Base-by-base conservation (phyloP, 176 grass and related monocot genomes). In the Carex cristatella region DNA sequence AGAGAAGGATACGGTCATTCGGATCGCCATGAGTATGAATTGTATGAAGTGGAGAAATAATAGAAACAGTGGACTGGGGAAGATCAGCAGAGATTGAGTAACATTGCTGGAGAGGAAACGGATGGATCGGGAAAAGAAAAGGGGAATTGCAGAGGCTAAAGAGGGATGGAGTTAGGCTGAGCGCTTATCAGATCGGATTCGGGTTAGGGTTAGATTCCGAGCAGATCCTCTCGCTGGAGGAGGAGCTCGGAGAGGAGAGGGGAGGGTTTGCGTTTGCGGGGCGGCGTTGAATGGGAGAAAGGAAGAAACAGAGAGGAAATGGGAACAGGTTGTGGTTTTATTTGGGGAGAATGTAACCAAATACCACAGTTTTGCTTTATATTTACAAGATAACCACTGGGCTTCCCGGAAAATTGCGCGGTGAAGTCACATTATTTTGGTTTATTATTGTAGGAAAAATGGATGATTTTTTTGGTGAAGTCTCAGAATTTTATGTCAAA, bases 1-100 rank as follows among this genome's bases (percentile, higher is more conserved):
- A 61, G 93, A 99, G 85, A 93, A 94, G 70, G 91, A 94, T 51
- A 95, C 32, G 40, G 93, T 99, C 48, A 94, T 89, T 67, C 96
- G 93, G 73, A 99, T 99, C 88, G 96, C 96, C 96, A 99, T 99
- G 48, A 80, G 69, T 53, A 92, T 4, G 48, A 95, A 68, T 63
- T 77, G 76, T 30, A 66, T 79, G 46, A 85, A 68, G 57, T 77
- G 51, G 86, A 89, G 85, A 19, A 88, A 63, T 30, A 81, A 78
- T 55, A 23, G 63, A 84, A 33, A 64, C 78, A 61, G 61, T 32
- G 30, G 7, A 42, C 65, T 55, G 27, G 86, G 76, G 16, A 59
- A 49, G 37, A 59, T 30, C n/a, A 18, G 83, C 58, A 87, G 69
- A 83, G 42, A 78, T 27, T 37, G 27, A 35, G 14, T 14, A 1